Evolutionary conservation across 2,329 filamentous ascomycete species (phyloP), one percentile per base, ranked within the genome.

Genomic region (Penicillium sp.): DNA sequence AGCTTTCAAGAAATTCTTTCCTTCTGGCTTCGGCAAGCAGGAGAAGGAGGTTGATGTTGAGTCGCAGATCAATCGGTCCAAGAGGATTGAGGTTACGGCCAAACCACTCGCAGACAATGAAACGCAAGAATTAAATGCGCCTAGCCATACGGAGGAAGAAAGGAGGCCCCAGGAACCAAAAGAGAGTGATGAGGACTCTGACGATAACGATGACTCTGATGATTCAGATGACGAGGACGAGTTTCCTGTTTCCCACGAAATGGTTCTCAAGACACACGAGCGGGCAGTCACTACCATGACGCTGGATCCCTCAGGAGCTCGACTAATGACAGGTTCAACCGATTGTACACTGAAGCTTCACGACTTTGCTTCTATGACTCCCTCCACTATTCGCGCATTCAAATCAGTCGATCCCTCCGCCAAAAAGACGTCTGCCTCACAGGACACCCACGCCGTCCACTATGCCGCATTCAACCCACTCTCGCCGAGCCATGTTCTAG

Each of bases 361-460:
- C 77, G 93, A 99, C 72, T 96, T 99, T 73, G 87, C 93, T 3
- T 90, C 93, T 47, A 96, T 99, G 89, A 97, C 93, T 0, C 91
- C 93, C 1, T 95, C 92, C 5, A 98, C 95, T 0, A 84, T 99
- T 51, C 90, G 93, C 66, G 91, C 95, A 1, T 99, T 99, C 82
- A 92, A 91, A 70, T 93, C 88, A 9, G 82, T 98, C 48, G 93
- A 99, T 70, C 93, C 95, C 0, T 93, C 88, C 66, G 85, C 87
- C 51, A 85, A 87, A 27, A 96, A 96, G 72, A 75, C 82, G 45
- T 83, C 86, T 4, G 82, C 88, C 5, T 86, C 82, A 54, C 84
- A 89, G 37, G 95, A 98, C 72, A 90, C 91, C 19, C 95, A 98
- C 71, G 87, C 93, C 1, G 86, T 99, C 51, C 88, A 98, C 74